A percentile compares a stretch with the other conserved stretches of the same genome.
Conservation (phyloP, 2,329 filamentous ascomycete species). For the Fusarium sp. region DNA sequence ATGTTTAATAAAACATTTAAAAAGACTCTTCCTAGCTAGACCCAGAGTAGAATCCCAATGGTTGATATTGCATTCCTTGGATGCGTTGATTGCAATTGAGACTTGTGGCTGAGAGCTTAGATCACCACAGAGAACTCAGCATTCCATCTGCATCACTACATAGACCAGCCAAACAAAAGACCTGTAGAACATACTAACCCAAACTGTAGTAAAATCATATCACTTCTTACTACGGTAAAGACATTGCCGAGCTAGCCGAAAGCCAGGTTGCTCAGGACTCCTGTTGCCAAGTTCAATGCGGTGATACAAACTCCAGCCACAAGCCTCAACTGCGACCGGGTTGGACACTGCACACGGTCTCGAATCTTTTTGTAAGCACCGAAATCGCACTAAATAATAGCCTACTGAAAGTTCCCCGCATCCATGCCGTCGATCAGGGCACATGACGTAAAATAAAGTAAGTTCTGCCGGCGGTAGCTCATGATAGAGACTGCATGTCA, state of each 20-base stretch:
- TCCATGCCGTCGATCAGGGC: neutral
- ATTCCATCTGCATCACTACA: neutral
- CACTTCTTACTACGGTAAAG: neutral
- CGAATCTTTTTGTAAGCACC: neutral
- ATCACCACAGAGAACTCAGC: neutral
- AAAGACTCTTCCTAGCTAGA: fast-evolving
- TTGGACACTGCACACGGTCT: neutral
- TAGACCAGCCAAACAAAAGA: neutral
- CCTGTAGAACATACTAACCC: neutral
- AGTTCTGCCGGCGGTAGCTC: neutral
- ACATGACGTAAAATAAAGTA: neutral
- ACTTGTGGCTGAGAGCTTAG: neutral
- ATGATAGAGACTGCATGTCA: neutral
- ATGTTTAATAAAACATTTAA: fast-evolving
- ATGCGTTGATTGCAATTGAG: neutral
- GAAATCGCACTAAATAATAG: neutral
- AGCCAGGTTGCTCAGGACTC: neutral
- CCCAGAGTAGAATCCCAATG: neutral
- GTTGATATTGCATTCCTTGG: neutral
- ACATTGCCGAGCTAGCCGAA: neutral
- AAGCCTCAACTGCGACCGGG: neutral
- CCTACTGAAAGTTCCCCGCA: neutral
- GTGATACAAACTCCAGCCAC: neutral
- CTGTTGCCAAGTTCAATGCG: neutral
- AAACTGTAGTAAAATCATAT: neutral